These are phyloP conservation scores for Tremella mesenterica DNA, from an alignment of 768 basidiomycete species.

Conservation along the genomic window DNA sequence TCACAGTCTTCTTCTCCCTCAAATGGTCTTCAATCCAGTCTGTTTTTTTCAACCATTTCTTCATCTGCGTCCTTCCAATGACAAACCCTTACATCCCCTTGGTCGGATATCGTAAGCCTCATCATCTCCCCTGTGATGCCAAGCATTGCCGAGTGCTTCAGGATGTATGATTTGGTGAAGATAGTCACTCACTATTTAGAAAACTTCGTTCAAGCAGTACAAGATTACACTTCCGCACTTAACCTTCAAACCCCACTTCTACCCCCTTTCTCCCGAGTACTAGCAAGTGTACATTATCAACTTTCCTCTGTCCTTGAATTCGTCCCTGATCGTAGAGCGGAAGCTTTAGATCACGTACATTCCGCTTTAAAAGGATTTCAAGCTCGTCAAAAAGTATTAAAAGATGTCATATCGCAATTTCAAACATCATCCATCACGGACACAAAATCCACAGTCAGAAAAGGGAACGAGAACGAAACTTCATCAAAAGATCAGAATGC, in stretches of 20 bases:
- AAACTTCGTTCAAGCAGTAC: slow-evolving; percentile 89
- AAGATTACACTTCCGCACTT: slow-evolving; percentile 73
- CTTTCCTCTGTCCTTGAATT: slow-evolving; percentile 88
- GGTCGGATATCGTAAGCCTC: no score
- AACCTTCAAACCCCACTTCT: slow-evolving; percentile 63
- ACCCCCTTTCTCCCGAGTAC: slow-evolving; percentile 79
- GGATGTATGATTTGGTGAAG: no score
- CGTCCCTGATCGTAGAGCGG: slow-evolving; percentile 70
- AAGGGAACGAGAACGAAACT: slow-evolving; percentile 51
- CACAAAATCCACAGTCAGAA: slow-evolving; percentile 42
- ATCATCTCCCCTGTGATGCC: no score
- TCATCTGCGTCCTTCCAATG: no score
- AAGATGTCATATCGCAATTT: no score
- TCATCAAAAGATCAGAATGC: slow-evolving; percentile 6
- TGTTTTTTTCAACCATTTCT: no score
- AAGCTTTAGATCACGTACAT: slow-evolving; percentile 72
- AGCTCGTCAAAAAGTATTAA: slow-evolving; percentile 51
- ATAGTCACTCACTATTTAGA: slow-evolving; percentile 53
- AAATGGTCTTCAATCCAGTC: no score
- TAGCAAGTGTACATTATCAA: slow-evolving; percentile 90
- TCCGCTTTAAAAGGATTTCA: slow-evolving; percentile 70
- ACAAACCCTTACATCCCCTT: background rate
- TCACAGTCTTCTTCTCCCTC: no score
- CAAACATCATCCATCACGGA: no score
- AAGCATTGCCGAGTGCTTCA: background rate